Percentiles rank a stretch among this genome's conserved stretches.
phyloP scores from a whole-genome alignment of 2,329 filamentous ascomycete species.

The Ophiocordyceps camponoti-rufipedis region DNA sequence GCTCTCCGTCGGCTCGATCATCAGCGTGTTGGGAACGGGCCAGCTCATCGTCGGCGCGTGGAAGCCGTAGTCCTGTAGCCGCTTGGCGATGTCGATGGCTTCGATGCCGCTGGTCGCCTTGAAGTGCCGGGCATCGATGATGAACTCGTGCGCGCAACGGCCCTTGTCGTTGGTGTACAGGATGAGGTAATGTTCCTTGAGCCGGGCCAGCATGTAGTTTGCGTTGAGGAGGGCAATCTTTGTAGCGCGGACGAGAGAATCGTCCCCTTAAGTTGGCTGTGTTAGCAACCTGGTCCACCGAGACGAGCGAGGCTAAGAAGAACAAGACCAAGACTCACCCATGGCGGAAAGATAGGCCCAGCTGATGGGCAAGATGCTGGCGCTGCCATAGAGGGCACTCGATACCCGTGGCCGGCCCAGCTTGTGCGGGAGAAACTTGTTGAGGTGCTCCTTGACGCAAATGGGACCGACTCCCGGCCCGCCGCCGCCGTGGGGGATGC shows the following conservation, averaged over 20 bases:
- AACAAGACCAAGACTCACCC: slow-evolving; percentile 30
- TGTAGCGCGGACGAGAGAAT: slow-evolving; percentile 59
- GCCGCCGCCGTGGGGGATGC: slow-evolving; percentile 89
- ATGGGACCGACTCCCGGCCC: slow-evolving; percentile 90
- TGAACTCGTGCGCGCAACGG: slow-evolving; percentile 93
- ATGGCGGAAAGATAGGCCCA: slow-evolving; percentile 95
- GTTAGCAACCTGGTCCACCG: neutral
- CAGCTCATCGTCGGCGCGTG: slow-evolving; percentile 95
- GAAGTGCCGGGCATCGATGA: slow-evolving; percentile 75
- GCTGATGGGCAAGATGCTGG: slow-evolving; percentile 82
- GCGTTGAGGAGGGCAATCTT: slow-evolving; percentile 89
- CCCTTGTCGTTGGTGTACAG: slow-evolving; percentile 83
- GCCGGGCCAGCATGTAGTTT: slow-evolving; percentile 84
- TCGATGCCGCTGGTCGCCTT: slow-evolving; percentile 69
- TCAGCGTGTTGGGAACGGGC: slow-evolving; percentile 87
- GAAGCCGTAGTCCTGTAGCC: slow-evolving; percentile 93
- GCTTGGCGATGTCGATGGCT: slow-evolving; percentile 90
- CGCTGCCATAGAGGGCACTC: slow-evolving; percentile 71
- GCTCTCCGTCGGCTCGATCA: slow-evolving; percentile 94
- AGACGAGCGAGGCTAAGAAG: neutral
- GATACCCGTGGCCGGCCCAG: slow-evolving; percentile 42
- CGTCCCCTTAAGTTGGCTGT: slow-evolving; percentile 28
- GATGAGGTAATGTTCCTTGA: slow-evolving; percentile 73
- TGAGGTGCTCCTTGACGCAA: slow-evolving; percentile 69
- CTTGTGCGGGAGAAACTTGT: slow-evolving; percentile 40